Evolutionary conservation across 345 rosid genomes (phyloP).

Genomic region (Erysimum cheiranthoides): DNA sequence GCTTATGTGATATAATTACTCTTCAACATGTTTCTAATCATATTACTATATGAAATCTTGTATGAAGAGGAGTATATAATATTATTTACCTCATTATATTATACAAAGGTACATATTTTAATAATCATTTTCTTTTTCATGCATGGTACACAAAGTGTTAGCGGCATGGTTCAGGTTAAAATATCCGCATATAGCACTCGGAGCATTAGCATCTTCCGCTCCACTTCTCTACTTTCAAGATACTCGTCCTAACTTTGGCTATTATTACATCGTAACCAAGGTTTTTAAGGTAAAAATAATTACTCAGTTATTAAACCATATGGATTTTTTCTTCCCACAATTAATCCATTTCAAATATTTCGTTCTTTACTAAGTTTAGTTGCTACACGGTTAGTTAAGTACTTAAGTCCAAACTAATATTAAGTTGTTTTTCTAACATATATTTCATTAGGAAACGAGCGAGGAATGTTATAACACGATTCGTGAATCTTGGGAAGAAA

Average conservation of each 20-base stretch:
- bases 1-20: no score
- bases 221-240: constrained; percentile 67
- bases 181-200: constrained; percentile 66
- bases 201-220: constrained; percentile 79
- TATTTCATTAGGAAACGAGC: constrained; percentile 56
- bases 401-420: not conserved
- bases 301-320: constrained; percentile 1
- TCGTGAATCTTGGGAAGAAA: constrained; percentile 59
- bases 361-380: not conserved
- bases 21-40: no score
- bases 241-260: constrained; percentile 54
- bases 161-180: constrained; percentile 77
- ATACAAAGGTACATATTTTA: not conserved
- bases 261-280: constrained; percentile 57
- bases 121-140: not conserved
- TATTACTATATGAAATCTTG: no score
- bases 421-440: not conserved
- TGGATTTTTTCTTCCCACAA: not conserved
- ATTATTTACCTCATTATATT: not conserved
- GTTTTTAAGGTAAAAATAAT: constrained; percentile 51
- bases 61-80: no score
- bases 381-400: not conserved
- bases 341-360: constrained; percentile 2
- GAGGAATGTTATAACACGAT: constrained; percentile 61
- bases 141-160: constrained; percentile 52